Conservation (phyloP, 345 rosid genomes). For the Conringia planisiliqua region DNA sequence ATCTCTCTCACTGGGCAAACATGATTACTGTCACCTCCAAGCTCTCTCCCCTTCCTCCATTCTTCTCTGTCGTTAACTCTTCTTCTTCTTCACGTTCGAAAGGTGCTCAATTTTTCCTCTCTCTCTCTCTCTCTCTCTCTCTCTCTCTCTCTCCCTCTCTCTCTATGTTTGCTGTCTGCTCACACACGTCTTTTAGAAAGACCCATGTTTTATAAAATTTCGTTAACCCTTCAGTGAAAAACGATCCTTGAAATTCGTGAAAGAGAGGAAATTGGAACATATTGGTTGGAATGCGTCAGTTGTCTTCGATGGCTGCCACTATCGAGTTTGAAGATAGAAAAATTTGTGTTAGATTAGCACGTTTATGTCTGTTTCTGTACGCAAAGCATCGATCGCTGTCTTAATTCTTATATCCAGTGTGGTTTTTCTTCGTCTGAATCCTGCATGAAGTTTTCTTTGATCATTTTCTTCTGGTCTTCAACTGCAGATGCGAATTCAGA, state of each 20-base stretch:
- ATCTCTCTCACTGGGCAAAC: constrained; percentile 14
- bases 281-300: neutral
- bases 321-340: constrained; percentile 2
- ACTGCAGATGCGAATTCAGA: constrained; percentile 34
- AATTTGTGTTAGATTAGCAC: neutral
- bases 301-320: constrained; percentile 5
- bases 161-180: neutral
- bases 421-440: neutral
- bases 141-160: neutral
- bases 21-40: constrained; percentile 32
- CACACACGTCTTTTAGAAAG: neutral
- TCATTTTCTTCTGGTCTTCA: neutral
- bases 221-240: neutral
- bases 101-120: constrained; percentile 35
- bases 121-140: neutral
- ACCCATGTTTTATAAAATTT: neutral
- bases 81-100: constrained; percentile 44
- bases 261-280: neutral
- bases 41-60: constrained; percentile 34
- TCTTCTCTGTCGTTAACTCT: constrained; percentile 35
- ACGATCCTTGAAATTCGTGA: neutral
- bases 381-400: neutral
- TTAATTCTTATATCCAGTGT: neutral
- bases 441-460: neutral
- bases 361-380: neutral